A percentile compares a stretch with the other conserved stretches of the same genome.
Conservation (phyloP, 495 filamentous ascomycete genomes). For the Evansstolkia leycettana region DNA sequence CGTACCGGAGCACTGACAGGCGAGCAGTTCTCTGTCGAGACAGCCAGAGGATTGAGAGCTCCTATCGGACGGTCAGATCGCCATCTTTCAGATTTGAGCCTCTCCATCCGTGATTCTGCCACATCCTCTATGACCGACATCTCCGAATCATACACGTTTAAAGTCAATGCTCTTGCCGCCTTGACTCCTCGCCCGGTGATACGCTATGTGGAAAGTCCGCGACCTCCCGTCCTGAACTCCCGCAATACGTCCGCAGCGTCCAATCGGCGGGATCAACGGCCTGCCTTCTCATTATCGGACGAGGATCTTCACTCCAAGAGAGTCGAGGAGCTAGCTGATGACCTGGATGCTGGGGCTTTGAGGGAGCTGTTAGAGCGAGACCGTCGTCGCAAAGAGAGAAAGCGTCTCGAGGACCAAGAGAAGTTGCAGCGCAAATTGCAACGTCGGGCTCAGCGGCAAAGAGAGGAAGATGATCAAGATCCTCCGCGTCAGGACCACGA, state of each 20-base stretch:
- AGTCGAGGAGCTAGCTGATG: slow-evolving; percentile 71
- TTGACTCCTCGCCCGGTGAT: slow-evolving; percentile 72
- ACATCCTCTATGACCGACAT: slow-evolving; percentile 59
- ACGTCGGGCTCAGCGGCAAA: slow-evolving; percentile 57
- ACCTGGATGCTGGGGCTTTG: slow-evolving; percentile 64
- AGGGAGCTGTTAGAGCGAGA: slow-evolving; percentile 80
- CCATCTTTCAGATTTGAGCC: slow-evolving; percentile 50
- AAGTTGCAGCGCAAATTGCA: slow-evolving; percentile 55
- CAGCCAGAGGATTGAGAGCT: slow-evolving; percentile 44
- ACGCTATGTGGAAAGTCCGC: slow-evolving; percentile 53
- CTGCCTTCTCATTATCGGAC: slow-evolving; percentile 39
- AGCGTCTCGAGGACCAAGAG: slow-evolving; percentile 58
- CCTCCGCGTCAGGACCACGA: slow-evolving; percentile 14
- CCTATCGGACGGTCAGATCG: slow-evolving; percentile 48
- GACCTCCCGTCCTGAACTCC: slow-evolving; percentile 27
- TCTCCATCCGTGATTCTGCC: slow-evolving; percentile 60
- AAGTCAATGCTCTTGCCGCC: slow-evolving; percentile 58
- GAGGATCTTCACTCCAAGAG: slow-evolving; percentile 55
- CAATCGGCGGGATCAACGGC: slow-evolving; percentile 29
- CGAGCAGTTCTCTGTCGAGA: slow-evolving; percentile 42
- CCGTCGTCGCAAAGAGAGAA: slow-evolving; percentile 61
- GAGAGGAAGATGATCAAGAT: slow-evolving; percentile 19
- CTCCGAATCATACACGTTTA: slow-evolving; percentile 60
- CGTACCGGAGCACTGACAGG: slow-evolving; percentile 39
- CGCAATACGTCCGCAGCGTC: slow-evolving; percentile 23